Evolutionary conservation across 1,284 basidiomycete genomes (phyloP).

Genomic region (Cutaneotrichosporon sp.): DNA sequence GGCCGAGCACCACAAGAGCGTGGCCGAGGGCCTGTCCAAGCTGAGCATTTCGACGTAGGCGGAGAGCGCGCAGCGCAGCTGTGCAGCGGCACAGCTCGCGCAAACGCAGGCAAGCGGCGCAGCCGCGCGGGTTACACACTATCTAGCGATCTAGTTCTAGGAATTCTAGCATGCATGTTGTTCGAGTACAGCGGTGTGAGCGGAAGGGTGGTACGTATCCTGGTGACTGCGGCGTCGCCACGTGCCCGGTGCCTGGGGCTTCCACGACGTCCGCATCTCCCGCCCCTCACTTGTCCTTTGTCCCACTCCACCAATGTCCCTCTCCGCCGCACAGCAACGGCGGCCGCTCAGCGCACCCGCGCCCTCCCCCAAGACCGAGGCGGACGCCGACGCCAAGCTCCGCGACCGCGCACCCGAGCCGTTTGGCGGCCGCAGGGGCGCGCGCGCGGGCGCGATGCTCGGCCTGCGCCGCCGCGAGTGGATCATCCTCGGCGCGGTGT

Average conservation of each 20-base stretch:
- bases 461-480: conserved; percentile 45
- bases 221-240: neutral
- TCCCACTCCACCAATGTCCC: conserved; percentile 17
- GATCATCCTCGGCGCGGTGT: conserved; percentile 37
- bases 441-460: conserved; percentile 24
- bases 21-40: conserved; percentile 1
- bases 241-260: neutral
- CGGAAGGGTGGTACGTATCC: no score
- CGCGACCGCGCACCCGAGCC: no score
- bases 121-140: no score
- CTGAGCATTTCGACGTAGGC: conserved; percentile 4
- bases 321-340: conserved; percentile 16
- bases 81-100: no score
- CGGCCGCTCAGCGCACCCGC: conserved; percentile 13
- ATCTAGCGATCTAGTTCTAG: neutral
- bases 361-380: no score
- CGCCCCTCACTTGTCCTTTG: no score
- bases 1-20: conserved; percentile 4
- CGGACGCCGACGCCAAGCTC: conserved; percentile 26
- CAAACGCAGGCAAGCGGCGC: no score
- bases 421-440: conserved; percentile 34
- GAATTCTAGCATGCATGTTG: neutral
- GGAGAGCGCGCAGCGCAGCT: neutral
- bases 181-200: neutral
- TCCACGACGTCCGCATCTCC: neutral